phyloP scores from a whole-genome alignment of 2,329 filamentous ascomycete genomes.

The Rhinocladiella similis region DNA sequence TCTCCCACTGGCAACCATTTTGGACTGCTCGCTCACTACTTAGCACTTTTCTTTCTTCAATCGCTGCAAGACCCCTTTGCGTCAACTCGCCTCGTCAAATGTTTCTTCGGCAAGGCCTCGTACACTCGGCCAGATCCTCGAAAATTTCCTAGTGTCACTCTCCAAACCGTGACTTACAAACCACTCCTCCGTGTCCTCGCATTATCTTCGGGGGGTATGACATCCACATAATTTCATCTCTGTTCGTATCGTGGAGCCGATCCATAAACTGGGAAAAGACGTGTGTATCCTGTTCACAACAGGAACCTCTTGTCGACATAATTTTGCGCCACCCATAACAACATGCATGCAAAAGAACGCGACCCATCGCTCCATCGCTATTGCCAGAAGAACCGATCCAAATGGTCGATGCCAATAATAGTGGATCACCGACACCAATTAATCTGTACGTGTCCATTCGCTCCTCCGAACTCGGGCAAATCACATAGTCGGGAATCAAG shows the following conservation, averaged over 20 bases:
- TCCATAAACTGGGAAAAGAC: background rate
- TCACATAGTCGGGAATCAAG: background rate
- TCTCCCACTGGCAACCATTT: too few relatives aligned
- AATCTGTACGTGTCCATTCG: too few relatives aligned
- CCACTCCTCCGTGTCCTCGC: background rate
- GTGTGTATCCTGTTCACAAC: background rate
- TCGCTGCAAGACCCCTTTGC: too few relatives aligned
- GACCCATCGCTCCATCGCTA: background rate
- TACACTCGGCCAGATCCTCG: too few relatives aligned
- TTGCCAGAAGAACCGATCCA: background rate
- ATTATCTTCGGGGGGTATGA: background rate
- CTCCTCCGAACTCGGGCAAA: background rate
- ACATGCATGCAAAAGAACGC: background rate
- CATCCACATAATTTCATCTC: background rate
- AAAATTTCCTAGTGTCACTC: too few relatives aligned
- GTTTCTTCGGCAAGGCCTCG: too few relatives aligned
- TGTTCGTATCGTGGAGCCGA: background rate
- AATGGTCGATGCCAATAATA: background rate
- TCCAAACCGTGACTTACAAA: too few relatives aligned
- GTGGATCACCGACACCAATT: background rate
- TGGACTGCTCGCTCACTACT: too few relatives aligned
- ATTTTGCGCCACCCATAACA: background rate
- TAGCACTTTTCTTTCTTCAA: too few relatives aligned
- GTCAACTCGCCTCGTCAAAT: too few relatives aligned
- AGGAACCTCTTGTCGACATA: background rate